Percentiles rank a stretch among this genome's conserved stretches.
Conservation (phyloP, 352 stramenopile species). For the Pythium aquatile region DNA sequence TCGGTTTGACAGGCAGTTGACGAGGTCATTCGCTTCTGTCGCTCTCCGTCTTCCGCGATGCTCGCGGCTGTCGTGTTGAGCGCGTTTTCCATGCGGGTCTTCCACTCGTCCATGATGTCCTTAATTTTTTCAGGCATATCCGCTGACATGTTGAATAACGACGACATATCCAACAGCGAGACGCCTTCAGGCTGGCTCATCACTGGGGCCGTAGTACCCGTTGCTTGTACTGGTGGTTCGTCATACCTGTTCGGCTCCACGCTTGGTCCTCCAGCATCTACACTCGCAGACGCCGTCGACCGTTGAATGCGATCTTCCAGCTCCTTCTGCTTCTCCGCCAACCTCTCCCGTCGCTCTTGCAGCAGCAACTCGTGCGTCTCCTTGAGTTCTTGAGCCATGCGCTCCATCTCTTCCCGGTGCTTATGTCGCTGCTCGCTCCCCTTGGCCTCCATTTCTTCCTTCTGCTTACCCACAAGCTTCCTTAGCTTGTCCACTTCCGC, state of each 20-base stretch:
- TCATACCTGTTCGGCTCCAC: slow-evolving; percentile 19
- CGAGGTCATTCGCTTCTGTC: background rate
- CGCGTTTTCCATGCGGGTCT: slow-evolving; percentile 49
- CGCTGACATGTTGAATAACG: slow-evolving; percentile 53
- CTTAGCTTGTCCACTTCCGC: slow-evolving; percentile 68
- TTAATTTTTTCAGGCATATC: slow-evolving; percentile 56
- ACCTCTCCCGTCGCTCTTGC: slow-evolving; percentile 46
- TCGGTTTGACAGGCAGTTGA: slow-evolving; percentile 23
- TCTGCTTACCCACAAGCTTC: slow-evolving; percentile 48
- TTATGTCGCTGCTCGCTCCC: slow-evolving; percentile 30
- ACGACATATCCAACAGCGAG: slow-evolving; percentile 37
- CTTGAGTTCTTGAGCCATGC: slow-evolving; percentile 40
- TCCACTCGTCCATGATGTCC: slow-evolving; percentile 65
- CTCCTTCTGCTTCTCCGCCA: slow-evolving; percentile 59
- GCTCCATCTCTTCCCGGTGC: slow-evolving; percentile 38
- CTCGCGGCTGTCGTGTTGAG: slow-evolving; percentile 25
- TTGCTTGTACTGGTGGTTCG: background rate
- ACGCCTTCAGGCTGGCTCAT: background rate
- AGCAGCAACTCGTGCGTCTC: slow-evolving; percentile 55
- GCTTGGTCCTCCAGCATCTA: background rate
- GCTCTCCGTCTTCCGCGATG: slow-evolving; percentile 11
- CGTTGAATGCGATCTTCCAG: slow-evolving; percentile 45
- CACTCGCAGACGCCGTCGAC: slow-evolving; percentile 3
- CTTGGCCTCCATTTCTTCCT: slow-evolving; percentile 40
- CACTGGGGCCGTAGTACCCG: too few relatives aligned